Percentiles rank a stretch among this genome's conserved stretches.
phyloP scores from a whole-genome alignment of 106 monocot species.

The Dioscorea dumetorum region DNA sequence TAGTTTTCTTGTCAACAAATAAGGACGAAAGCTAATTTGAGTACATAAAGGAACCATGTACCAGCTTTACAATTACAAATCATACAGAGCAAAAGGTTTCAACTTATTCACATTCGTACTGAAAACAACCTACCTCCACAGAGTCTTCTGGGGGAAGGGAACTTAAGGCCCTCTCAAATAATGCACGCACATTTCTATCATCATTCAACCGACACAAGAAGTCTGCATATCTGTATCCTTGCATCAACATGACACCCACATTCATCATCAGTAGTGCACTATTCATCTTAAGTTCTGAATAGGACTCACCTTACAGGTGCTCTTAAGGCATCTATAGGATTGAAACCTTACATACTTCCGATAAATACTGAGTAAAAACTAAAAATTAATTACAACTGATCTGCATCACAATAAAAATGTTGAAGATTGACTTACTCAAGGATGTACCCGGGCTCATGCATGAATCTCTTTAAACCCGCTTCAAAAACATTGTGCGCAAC shows the following conservation, averaged over 20 bases:
- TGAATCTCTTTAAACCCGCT: slow-evolving; percentile 82
- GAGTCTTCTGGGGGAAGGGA: slow-evolving; percentile 82
- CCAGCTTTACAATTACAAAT: too few relatives aligned
- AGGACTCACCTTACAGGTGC: slow-evolving; percentile 1
- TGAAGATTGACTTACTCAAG: slow-evolving; percentile 62
- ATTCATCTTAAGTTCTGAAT: neutral
- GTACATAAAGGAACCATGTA: too few relatives aligned
- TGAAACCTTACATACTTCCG: neutral
- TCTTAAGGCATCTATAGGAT: slow-evolving; percentile 1
- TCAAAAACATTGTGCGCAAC: slow-evolving; percentile 96
- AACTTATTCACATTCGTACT: neutral
- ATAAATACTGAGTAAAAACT: neutral
- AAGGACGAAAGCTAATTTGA: too few relatives aligned
- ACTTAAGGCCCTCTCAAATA: slow-evolving; percentile 94
- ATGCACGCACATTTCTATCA: slow-evolving; percentile 94
- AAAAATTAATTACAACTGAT: neutral
- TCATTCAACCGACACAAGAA: slow-evolving; percentile 95
- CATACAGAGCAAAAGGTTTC: neutral
- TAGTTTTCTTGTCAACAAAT: too few relatives aligned
- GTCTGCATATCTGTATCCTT: slow-evolving; percentile 74
- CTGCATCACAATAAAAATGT: neutral
- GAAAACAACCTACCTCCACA: slow-evolving; percentile 53
- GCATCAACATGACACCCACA: neutral
- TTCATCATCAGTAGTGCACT: too few relatives aligned
- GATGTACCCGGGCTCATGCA: slow-evolving; percentile 90